Conservation (phyloP, 805 yeast genomes). For the Tetrapisispora pingtungensis region DNA sequence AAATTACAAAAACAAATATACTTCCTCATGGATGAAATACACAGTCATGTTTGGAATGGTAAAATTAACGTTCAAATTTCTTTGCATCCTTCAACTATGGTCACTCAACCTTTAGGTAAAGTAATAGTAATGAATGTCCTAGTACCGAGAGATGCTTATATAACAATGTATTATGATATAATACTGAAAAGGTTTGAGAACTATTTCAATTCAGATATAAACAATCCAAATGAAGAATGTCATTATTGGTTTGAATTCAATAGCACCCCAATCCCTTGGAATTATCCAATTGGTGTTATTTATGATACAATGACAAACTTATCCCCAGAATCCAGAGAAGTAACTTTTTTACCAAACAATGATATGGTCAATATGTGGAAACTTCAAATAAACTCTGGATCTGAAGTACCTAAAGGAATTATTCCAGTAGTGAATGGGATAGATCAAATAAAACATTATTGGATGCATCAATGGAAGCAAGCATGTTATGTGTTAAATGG, state of each 20-base stretch:
- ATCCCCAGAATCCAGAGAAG: neutral
- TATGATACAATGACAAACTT: constrained; percentile 35
- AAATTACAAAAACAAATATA: neutral
- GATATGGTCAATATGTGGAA: constrained; percentile 35
- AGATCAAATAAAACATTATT: constrained; percentile 32
- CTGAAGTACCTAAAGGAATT: constrained; percentile 36
- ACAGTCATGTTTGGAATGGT: constrained; percentile 45
- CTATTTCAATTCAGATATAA: constrained; percentile 23
- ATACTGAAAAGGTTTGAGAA: constrained; percentile 34
- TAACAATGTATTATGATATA: constrained; percentile 34
- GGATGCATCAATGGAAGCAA: constrained; percentile 79
- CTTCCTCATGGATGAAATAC: constrained; percentile 23
- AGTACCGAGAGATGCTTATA: constrained; percentile 40
- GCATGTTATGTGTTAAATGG: constrained; percentile 68
- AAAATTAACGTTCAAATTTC: constrained; percentile 36
- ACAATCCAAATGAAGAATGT: constrained; percentile 7
- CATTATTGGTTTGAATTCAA: constrained; percentile 62
- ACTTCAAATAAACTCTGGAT: constrained; percentile 33
- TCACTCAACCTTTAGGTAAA: constrained; percentile 11
- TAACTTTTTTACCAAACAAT: neutral
- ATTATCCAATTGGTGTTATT: constrained; percentile 61
- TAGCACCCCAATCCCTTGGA: constrained; percentile 61
- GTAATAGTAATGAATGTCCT: constrained; percentile 16
- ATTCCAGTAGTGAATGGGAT: constrained; percentile 34
- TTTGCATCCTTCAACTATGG: constrained; percentile 15